These are phyloP conservation scores for Porphyrellus cyaneotinctus DNA, from an alignment of 768 basidiomycete genomes.

Conservation along the genomic window DNA sequence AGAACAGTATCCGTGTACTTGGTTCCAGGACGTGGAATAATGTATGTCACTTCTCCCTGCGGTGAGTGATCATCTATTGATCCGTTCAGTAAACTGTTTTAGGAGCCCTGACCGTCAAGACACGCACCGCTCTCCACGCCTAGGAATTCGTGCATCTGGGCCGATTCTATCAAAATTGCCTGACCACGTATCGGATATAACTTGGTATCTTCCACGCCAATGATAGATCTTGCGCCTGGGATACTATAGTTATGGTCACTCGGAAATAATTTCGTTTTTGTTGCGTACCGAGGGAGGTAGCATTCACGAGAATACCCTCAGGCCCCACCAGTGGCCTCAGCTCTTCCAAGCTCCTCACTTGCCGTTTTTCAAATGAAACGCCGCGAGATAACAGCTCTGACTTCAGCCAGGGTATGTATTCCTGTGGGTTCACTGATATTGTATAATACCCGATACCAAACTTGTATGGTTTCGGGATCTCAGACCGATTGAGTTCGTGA, in stretches of 20 bases:
- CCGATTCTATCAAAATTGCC: conserved; percentile 70
- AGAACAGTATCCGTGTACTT: conserved; percentile 43
- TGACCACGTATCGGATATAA: conserved; percentile 83
- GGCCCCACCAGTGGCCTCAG: conserved; percentile 37
- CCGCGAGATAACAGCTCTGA: conserved; percentile 35
- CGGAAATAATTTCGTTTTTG: background rate
- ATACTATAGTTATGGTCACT: background rate
- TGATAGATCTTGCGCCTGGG: conserved; percentile 62
- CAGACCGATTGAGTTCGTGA: conserved; percentile 28
- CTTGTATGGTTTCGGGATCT: conserved; percentile 33
- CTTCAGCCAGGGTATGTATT: conserved; percentile 50
- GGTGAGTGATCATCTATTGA: conserved; percentile 12
- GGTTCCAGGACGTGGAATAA: conserved; percentile 56
- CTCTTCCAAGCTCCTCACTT: conserved; percentile 44
- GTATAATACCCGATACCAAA: conserved; percentile 44
- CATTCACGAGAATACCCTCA: conserved; percentile 49
- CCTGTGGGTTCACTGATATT: conserved; percentile 46
- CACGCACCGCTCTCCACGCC: conserved; percentile 24
- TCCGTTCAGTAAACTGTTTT: background rate
- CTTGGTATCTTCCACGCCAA: conserved; percentile 75
- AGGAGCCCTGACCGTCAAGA: background rate
- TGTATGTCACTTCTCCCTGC: conserved; percentile 41
- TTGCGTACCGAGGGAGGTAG: conserved; percentile 47
- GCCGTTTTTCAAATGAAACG: conserved; percentile 41
- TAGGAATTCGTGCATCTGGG: conserved; percentile 46